These are phyloP conservation scores for Quercus alba DNA, from an alignment of 306 rosid species.

Conservation along the genomic window DNA sequence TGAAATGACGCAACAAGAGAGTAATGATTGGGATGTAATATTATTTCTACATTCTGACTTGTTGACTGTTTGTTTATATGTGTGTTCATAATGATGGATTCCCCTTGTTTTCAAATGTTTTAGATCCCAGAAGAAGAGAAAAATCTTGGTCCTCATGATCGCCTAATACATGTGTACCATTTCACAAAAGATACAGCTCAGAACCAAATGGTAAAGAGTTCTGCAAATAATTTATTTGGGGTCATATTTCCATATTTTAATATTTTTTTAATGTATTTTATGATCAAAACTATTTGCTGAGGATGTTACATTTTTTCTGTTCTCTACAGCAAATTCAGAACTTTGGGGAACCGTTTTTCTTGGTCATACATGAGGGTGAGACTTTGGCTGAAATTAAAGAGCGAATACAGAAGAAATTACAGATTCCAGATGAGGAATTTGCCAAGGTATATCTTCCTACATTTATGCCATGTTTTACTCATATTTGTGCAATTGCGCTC, in stretches of 20 bases:
- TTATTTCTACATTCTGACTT: background rate
- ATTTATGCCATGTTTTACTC: background rate
- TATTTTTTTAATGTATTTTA: background rate
- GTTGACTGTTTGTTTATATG: background rate
- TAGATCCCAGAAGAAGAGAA: constrained; percentile 91
- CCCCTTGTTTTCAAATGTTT: background rate
- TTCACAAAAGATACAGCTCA: constrained; percentile 77
- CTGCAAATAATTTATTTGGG: constrained; percentile 14
- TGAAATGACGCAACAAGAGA: background rate
- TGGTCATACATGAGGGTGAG: constrained; percentile 86
- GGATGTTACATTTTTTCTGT: constrained; percentile 7
- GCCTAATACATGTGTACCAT: constrained; percentile 86
- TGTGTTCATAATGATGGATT: background rate
- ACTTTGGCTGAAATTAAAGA: constrained; percentile 63
- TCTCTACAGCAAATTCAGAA: constrained; percentile 74
- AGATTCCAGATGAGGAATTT: constrained; percentile 83
- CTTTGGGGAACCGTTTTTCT: constrained; percentile 88
- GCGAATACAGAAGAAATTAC: constrained; percentile 72
- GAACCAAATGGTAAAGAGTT: constrained; percentile 60
- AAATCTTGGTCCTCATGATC: constrained; percentile 67
- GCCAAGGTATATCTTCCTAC: constrained; percentile 52
- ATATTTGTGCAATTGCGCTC: background rate
- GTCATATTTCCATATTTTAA: background rate
- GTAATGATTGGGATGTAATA: background rate
- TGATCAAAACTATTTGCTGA: background rate